Percentiles rank a stretch among this genome's conserved stretches.
Evolutionary conservation across 2,329 filamentous ascomycete species (phyloP).

Genomic region (Trichophyton benhamiae): DNA sequence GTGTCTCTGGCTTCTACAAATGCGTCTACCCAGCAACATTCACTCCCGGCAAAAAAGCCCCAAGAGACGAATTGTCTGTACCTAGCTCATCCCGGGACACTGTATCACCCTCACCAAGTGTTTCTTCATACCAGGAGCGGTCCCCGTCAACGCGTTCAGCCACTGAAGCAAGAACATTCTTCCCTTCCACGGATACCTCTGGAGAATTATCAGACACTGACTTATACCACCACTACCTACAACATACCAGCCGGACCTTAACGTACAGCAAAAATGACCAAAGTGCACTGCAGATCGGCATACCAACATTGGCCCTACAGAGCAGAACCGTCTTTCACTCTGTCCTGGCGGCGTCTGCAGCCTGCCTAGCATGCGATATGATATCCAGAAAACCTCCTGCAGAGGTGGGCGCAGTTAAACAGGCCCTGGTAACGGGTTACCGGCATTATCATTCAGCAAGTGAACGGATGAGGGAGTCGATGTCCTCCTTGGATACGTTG

Average conservation of each 20-base stretch:
- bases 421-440: conserved; percentile 12
- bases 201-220: not conserved
- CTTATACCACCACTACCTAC: conserved; percentile 5
- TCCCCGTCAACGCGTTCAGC: conserved; percentile 4
- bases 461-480: conserved; percentile 14
- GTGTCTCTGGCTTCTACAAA: conserved; percentile 2
- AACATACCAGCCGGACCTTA: conserved; percentile 5
- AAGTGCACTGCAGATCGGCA: conserved; percentile 6
- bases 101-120: conserved; percentile 3
- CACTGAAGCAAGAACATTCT: not conserved
- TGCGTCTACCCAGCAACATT: conserved; percentile 1
- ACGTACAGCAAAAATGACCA: not conserved
- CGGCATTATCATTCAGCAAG: conserved; percentile 12
- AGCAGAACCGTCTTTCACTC: conserved; percentile 8
- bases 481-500: conserved; percentile 5
- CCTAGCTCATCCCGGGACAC: not conserved
- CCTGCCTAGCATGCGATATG: conserved; percentile 13
- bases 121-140: not conserved
- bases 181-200: not conserved
- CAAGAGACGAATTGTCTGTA: not conserved
- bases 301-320: conserved; percentile 1
- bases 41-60: not conserved
- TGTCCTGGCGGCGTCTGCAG: conserved; percentile 8
- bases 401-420: not conserved
- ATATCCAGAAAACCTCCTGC: conserved; percentile 10